Evolutionary conservation across 2,329 filamentous ascomycete genomes (phyloP).

Genomic region (Cladosporium cucumerinum): DNA sequence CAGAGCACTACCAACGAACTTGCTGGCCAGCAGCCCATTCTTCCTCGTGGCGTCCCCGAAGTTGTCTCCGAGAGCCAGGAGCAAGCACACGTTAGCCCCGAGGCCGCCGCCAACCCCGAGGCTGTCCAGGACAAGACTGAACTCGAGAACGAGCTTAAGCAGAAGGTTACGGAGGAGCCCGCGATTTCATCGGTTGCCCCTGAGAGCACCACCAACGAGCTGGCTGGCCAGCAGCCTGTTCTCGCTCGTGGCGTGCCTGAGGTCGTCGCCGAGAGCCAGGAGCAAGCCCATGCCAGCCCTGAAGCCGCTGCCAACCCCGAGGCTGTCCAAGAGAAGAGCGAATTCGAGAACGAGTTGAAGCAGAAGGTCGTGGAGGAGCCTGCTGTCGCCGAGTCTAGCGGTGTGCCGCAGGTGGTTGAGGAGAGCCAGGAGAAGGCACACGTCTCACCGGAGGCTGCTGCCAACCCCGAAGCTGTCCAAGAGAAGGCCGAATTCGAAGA

Average conservation of each 20-base stretch:
- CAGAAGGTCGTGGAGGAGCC: conserved; percentile 52
- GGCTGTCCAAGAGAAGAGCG: conserved; percentile 45
- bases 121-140: conserved; percentile 47
- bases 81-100: conserved; percentile 60
- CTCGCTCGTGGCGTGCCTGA: conserved; percentile 53
- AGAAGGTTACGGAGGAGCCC: conserved; percentile 51
- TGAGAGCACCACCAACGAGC: conserved; percentile 44
- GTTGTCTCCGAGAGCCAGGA: conserved; percentile 69
- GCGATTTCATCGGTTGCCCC: not conserved
- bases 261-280: conserved; percentile 68
- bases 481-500: conserved; percentile 56
- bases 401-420: conserved; percentile 61
- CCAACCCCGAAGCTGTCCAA: conserved; percentile 52
- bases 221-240: conserved; percentile 45
- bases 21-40: conserved; percentile 44
- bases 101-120: conserved; percentile 61
- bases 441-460: conserved; percentile 63
- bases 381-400: conserved; percentile 42
- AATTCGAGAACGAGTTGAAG: conserved; percentile 67
- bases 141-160: conserved; percentile 67
- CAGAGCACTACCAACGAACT: conserved; percentile 46
- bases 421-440: conserved; percentile 67
- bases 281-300: conserved; percentile 59
- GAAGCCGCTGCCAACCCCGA: conserved; percentile 64
- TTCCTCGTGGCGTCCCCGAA: conserved; percentile 53